A percentile compares a stretch with the other conserved stretches of the same genome.
phyloP scores from a whole-genome alignment of 176 grass and related monocot species.

The Pontederia crassipes region DNA sequence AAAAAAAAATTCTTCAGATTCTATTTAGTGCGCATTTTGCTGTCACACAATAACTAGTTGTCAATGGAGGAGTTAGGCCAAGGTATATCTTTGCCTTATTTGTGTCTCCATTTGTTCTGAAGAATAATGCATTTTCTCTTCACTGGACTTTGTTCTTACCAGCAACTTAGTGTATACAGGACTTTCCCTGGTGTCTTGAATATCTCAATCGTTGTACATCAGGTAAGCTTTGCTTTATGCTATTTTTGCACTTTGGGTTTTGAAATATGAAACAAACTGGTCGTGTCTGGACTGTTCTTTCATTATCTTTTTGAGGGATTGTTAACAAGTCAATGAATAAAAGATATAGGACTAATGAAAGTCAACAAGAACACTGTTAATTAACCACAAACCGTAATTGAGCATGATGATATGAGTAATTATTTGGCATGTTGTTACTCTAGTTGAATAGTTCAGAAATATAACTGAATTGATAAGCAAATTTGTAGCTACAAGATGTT shows the following conservation, averaged over 20 bases:
- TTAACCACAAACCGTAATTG: too few species aligned
- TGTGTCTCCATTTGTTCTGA: background rate
- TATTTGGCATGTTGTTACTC: too few species aligned
- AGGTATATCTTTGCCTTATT: slow-evolving; percentile 19
- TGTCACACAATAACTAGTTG: slow-evolving; percentile 55
- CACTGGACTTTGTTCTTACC: slow-evolving; percentile 49
- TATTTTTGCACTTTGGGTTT: background rate
- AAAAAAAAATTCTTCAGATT: slow-evolving; percentile 44
- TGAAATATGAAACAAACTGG: too few species aligned
- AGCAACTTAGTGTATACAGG: slow-evolving; percentile 15
- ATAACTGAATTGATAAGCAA: too few species aligned
- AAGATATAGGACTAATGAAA: too few species aligned
- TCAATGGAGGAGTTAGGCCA: slow-evolving; percentile 54
- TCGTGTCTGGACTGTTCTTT: background rate
- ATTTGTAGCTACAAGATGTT: too few species aligned
- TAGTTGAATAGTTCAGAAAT: too few species aligned
- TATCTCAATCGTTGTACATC: slow-evolving; percentile 92
- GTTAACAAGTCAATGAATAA: background rate
- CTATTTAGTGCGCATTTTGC: slow-evolving; percentile 85
- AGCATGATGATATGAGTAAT: too few species aligned
- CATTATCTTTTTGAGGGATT: too few species aligned
- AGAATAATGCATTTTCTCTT: background rate
- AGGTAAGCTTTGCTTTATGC: slow-evolving; percentile 22
- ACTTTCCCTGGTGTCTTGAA: slow-evolving; percentile 77
- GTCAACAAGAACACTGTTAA: too few species aligned